Conservation (phyloP, 2,329 filamentous ascomycete genomes). For the Aspergillus sp. region DNA sequence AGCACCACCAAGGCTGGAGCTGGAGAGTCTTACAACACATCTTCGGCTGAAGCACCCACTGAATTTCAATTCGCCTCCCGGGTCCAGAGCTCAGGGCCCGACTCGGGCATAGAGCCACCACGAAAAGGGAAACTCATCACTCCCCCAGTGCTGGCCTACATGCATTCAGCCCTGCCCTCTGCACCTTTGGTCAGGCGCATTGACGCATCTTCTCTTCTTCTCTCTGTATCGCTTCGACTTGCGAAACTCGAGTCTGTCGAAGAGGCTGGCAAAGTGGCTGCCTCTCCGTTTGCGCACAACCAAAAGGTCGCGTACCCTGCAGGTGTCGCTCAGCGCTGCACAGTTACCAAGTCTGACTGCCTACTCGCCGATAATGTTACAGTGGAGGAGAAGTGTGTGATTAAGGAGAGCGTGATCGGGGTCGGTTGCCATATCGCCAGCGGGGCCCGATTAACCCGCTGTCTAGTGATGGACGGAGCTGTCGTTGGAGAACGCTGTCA, state of each 20-base stretch:
- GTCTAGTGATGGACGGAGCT: slow-evolving; percentile 88
- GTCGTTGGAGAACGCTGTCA: slow-evolving; percentile 81
- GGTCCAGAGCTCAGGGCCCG: slow-evolving; percentile 24
- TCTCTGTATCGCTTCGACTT: slow-evolving; percentile 78
- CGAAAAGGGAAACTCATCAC: slow-evolving; percentile 46
- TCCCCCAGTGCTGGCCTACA: slow-evolving; percentile 77
- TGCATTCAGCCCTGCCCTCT: slow-evolving; percentile 58
- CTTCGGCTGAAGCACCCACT: neutral
- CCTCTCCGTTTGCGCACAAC: slow-evolving; percentile 74
- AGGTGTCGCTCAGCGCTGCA: slow-evolving; percentile 75
- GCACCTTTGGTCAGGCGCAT: slow-evolving; percentile 78
- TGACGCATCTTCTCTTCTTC: slow-evolving; percentile 79
- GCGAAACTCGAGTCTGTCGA: slow-evolving; percentile 72
- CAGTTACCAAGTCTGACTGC: slow-evolving; percentile 77
- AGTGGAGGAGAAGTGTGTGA: slow-evolving; percentile 83
- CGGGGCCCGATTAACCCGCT: slow-evolving; percentile 83
- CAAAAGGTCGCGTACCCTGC: slow-evolving; percentile 81
- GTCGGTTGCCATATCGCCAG: slow-evolving; percentile 82
- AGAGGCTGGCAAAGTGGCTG: slow-evolving; percentile 58
- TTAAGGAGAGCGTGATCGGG: slow-evolving; percentile 89
- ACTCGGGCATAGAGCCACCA: neutral
- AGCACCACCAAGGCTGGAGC: slow-evolving; percentile 51
- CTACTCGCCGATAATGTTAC: slow-evolving; percentile 86
- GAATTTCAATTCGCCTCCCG: slow-evolving; percentile 26
- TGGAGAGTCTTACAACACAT: slow-evolving; percentile 11